phyloP scores from a whole-genome alignment of 2,329 filamentous ascomycete species.

The Capronia americana region DNA sequence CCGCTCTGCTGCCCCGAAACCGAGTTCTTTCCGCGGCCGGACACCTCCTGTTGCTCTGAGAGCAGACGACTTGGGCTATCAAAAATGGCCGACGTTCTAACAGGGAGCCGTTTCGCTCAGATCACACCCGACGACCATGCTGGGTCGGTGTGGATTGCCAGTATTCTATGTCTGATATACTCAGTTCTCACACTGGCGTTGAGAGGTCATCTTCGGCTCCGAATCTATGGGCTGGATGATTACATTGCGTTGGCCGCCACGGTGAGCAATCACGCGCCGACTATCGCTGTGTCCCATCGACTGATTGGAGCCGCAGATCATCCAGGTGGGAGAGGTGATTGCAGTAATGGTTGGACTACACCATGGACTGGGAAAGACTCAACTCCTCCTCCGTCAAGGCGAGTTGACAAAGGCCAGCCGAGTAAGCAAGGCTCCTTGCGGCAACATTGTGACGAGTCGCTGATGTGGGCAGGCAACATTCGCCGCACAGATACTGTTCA shows the following conservation, averaged over 20 bases:
- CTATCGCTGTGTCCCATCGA: neutral
- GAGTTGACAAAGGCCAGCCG: constrained; percentile 27
- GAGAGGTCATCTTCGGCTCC: constrained; percentile 32
- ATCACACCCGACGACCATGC: constrained; percentile 37
- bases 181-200: constrained; percentile 32
- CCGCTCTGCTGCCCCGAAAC: neutral
- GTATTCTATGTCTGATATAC: constrained; percentile 36
- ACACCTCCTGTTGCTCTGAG: neutral
- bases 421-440: constrained; percentile 13
- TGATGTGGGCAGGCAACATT: constrained; percentile 19
- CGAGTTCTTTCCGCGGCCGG: neutral
- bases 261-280: constrained; percentile 14
- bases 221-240: constrained; percentile 35
- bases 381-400: constrained; percentile 27
- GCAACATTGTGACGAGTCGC: neutral
- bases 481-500: constrained; percentile 40
- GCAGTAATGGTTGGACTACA: constrained; percentile 38
- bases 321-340: constrained; percentile 40
- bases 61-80: neutral
- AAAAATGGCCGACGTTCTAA: constrained; percentile 17
- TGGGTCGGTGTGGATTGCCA: constrained; percentile 36
- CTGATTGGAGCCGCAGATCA: constrained; percentile 25
- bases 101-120: constrained; percentile 30
- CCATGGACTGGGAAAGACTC: constrained; percentile 40
- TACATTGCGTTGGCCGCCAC: constrained; percentile 31